Conservation (phyloP, 2,329 filamentous ascomycete species). For the Ophiostoma piceae region DNA sequence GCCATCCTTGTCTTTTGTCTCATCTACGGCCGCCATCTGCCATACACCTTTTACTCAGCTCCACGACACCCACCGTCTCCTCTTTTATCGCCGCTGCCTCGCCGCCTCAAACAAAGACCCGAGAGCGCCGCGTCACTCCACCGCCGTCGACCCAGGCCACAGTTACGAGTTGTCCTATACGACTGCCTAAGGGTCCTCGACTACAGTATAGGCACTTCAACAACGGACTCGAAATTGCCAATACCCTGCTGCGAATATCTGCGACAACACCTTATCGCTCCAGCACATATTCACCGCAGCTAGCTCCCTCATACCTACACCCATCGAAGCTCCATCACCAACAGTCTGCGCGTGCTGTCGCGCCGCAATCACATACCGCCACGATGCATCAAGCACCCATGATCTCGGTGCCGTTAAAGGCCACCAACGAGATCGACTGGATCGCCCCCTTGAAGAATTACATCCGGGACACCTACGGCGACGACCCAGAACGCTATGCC, state of each 20-base stretch:
- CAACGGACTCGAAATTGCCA: not conserved
- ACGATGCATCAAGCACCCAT: slow-evolving; percentile 82
- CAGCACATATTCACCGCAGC: not conserved
- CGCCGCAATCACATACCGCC: slow-evolving; percentile 14
- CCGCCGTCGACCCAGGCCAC: not conserved
- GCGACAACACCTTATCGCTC: not conserved
- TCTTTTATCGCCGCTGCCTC: not conserved
- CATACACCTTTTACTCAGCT: not conserved
- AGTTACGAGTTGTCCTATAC: not conserved
- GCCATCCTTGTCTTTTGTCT: not conserved
- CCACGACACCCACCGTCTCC: not conserved
- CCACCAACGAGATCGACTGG: slow-evolving; percentile 98
- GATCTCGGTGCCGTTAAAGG: slow-evolving; percentile 89
- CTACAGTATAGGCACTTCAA: not conserved
- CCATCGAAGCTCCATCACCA: not conserved
- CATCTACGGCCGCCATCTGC: not conserved
- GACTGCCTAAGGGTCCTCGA: not conserved
- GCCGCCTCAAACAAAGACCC: slow-evolving; percentile 12
- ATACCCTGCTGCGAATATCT: not conserved
- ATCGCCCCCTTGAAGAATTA: slow-evolving; percentile 84
- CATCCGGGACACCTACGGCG: slow-evolving; percentile 89
- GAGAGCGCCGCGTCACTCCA: slow-evolving; percentile 9
- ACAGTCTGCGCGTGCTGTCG: not conserved
- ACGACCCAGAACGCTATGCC: slow-evolving; percentile 91
- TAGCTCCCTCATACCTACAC: not conserved